Conservation (phyloP, 1,284 basidiomycete species). For the Malassezia restricta region DNA sequence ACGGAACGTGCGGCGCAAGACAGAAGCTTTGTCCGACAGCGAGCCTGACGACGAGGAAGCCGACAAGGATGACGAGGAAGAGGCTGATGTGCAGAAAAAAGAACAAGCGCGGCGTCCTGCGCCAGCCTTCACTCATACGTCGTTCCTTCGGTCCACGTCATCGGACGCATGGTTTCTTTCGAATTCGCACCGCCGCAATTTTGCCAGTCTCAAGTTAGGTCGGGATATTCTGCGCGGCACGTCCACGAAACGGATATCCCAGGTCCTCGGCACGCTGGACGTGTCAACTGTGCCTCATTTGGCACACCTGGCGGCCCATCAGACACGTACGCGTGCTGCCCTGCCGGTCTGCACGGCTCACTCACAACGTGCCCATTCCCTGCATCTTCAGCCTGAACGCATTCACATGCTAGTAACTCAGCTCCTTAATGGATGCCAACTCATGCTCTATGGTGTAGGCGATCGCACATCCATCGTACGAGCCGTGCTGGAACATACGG, state of each 20-base stretch:
- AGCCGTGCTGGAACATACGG: neutral
- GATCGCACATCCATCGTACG: constrained; percentile 6
- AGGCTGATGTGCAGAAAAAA: neutral
- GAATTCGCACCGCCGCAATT: constrained; percentile 16
- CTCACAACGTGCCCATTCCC: constrained; percentile 1
- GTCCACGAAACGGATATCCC: constrained; percentile 8
- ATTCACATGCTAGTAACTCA: neutral
- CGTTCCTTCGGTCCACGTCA: constrained; percentile 15
- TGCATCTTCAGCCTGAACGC: constrained; percentile 7
- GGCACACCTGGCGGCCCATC: neutral
- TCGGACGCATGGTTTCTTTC: constrained; percentile 14
- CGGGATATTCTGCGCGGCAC: constrained; percentile 13
- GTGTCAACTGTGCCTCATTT: constrained; percentile 2
- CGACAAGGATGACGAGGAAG: neutral
- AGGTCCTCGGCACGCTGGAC: constrained; percentile 12
- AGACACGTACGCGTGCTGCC: neutral
- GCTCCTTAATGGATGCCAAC: constrained; percentile 8
- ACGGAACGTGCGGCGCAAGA: too few relatives aligned
- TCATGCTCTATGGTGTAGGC: constrained; percentile 16
- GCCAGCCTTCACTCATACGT: constrained; percentile 10
- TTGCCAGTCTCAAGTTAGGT: constrained; percentile 13
- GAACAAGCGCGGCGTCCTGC: neutral
- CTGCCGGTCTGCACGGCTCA: constrained; percentile 4
- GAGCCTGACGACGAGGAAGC: neutral
- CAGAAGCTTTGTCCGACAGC: too few relatives aligned